Base-by-base conservation (phyloP, 1,139 yeast species). In the Suhomyces coccinellae region DNA sequence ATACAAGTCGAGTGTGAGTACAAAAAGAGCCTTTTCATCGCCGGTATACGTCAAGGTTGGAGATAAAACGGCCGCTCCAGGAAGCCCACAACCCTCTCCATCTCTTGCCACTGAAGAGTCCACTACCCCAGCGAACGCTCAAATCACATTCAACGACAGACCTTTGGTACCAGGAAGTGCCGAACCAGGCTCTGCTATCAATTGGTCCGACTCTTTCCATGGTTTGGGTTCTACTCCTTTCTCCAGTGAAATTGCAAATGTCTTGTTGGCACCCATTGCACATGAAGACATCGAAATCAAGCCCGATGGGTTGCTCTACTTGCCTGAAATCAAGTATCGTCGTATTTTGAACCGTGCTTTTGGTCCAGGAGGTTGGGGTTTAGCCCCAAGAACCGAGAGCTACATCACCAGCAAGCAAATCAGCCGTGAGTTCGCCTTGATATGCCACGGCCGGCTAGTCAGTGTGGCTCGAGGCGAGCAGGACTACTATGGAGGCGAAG, bases 311-410 rank as follows among this genome's bases (percentile, higher is more conserved):
- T 71, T 93, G 43, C 66, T 93, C 12, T 93, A 89, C 58, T 71
- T 93, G 41, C 99, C 99, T 0, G 99, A 93, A 65, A 93, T 93
- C 65, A 90, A 91, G 62, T 93, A 93, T 62, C 80, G 99, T 51
- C 78, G 99, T 39, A 85, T 90, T 29, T 68, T 93, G 55, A 91
- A 91, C 66, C 76, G 77, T 33, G 95, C 98, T 0, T 91, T 93
- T 71, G 99, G 99, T 2, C 97, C 99, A 2, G 99, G 99, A 20
- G 98, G 96, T 1, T 93, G 99, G 99, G 99, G 99, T 0, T 72
- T 93, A 47, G 97, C 95, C 0, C 98, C 99, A 9, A 72, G 99
- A 46, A 85, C 96, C 0, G 95, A 87, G 53, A 85, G 96, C 0
- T 70, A 80, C 43, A 82, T 93, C 26, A 85, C 96, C 1, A 72